phyloP scores from a whole-genome alignment of 2,329 filamentous ascomycete genomes.

The Beauveria caledonica region DNA sequence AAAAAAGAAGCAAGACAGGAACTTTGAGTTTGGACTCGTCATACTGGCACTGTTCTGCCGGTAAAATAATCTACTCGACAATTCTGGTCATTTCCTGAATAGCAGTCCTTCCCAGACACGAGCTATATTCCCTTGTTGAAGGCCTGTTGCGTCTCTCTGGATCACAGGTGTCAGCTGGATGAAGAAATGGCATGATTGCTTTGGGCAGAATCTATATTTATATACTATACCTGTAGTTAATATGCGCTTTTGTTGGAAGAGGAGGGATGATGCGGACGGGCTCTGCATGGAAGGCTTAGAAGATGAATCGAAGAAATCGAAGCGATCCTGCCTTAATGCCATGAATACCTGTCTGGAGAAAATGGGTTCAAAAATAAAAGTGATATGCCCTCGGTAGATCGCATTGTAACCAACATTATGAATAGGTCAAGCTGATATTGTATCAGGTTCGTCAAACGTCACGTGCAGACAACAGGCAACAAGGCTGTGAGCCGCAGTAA shows the following conservation, averaged over 20 bases:
- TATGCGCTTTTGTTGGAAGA: not conserved
- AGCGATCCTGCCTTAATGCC: not conserved
- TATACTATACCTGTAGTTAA: conserved; percentile 9
- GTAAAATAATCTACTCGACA: not conserved
- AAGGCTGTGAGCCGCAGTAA: not conserved
- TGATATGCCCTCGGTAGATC: not conserved
- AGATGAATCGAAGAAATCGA: not conserved
- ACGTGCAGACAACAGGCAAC: not conserved
- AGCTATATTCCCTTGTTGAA: not conserved
- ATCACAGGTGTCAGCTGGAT: not conserved
- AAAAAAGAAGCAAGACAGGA: conserved; percentile 5
- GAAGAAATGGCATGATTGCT: not conserved
- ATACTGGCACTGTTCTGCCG: not conserved
- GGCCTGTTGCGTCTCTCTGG: not conserved
- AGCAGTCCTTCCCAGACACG: not conserved
- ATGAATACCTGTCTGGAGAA: too few species aligned
- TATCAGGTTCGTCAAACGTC: not conserved
- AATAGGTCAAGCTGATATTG: too few species aligned
- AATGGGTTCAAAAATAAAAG: too few species aligned
- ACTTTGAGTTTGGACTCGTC: not conserved
- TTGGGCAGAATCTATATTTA: not conserved
- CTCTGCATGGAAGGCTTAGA: not conserved
- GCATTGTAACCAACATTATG: not conserved
- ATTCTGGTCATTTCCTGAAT: not conserved
- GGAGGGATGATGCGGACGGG: conserved; percentile 1